Evolutionary conservation across 78 protist species (phyloP), one percentile per base, ranked within the genome.

Genomic region (Pelomyxa schiedti): DNA sequence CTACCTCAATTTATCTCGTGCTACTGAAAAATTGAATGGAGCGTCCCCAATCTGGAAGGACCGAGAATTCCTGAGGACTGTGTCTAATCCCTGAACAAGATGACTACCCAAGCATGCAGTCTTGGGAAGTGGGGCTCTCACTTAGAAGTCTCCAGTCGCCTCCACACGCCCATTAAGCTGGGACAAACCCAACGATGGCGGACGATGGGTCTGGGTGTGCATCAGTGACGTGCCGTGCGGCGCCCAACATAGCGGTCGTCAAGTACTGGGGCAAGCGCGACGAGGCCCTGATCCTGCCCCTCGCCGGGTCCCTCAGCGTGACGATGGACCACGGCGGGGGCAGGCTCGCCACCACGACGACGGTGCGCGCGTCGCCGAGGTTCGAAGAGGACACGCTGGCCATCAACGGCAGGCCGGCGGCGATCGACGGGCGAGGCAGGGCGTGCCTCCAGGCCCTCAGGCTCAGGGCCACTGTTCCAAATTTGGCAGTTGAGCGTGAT

Each of bases 201-300:
- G n/a, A n/a, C n/a, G n/a, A n/a, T n/a, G n/a, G n/a, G n/a, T n/a
- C n/a, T n/a, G n/a, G n/a, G n/a, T n/a, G n/a, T n/a, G n/a, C n/a
- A n/a, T n/a, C n/a, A n/a, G 67, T 83, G n/a, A 90, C 97, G 24
- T 79, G 88, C 78, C 63, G 80, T 16, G 94, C 95, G 40, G 95
- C 98, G 22, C 92, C 94, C 42, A 97, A 97, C 85, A 97, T 97
- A 28, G 99, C 99, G 37, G 85, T 94, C 7, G 87, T 96, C 80
- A 97, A 97, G 83, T 97, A 97, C 87, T 97, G 98, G 99, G 99
- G 99, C 37, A 98, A 98, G 90, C 83, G 90, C 75, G 98, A 96
- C 65, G 90, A 35, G 32, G 66, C 70, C 41, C 76, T 87, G 35
- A 92, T 85, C 16, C 72, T 93, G 6, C 99, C 99, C 24, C 52